phyloP scores from a whole-genome alignment of 495 filamentous ascomycete species.

The Trichoderma parareesei region DNA sequence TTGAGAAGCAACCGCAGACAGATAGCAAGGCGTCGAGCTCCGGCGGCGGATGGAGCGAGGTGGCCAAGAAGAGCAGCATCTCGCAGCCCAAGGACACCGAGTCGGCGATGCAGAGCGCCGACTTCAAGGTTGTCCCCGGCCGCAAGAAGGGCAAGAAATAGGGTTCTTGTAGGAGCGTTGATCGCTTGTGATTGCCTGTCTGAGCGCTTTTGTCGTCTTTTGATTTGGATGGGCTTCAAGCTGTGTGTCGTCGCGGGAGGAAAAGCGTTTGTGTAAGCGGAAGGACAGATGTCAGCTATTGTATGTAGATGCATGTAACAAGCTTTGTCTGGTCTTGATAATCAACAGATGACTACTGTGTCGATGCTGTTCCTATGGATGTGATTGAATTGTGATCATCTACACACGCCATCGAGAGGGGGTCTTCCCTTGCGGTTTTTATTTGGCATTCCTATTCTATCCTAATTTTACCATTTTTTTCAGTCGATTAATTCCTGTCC shows the following conservation, averaged over 20 bases:
- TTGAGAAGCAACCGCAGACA: slow-evolving; percentile 47
- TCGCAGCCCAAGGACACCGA: slow-evolving; percentile 36
- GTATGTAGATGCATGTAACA: too few species aligned
- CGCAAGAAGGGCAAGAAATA: slow-evolving; percentile 89
- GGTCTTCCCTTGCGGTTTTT: not conserved
- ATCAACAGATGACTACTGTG: too few species aligned
- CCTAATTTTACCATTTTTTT: not conserved
- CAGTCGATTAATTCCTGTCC: not conserved
- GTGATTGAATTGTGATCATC: not conserved
- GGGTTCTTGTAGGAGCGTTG: not conserved
- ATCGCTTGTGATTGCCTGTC: not conserved
- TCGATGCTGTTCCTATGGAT: too few species aligned
- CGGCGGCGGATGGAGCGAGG: slow-evolving; percentile 86
- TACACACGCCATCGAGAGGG: not conserved
- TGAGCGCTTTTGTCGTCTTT: not conserved
- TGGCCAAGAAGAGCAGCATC: slow-evolving; percentile 75
- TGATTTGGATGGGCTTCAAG: not conserved
- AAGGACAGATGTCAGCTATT: too few species aligned
- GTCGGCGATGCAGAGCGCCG: slow-evolving; percentile 42
- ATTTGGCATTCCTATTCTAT: not conserved
- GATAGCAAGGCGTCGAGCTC: slow-evolving; percentile 36
- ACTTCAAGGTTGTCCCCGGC: slow-evolving; percentile 81
- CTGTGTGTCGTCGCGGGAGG: too few species aligned
- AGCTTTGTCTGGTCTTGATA: too few species aligned
- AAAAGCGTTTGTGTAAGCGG: too few species aligned